Evolutionary conservation across 2,329 filamentous ascomycete genomes (phyloP).

Genomic region (Aspergillus sp.): DNA sequence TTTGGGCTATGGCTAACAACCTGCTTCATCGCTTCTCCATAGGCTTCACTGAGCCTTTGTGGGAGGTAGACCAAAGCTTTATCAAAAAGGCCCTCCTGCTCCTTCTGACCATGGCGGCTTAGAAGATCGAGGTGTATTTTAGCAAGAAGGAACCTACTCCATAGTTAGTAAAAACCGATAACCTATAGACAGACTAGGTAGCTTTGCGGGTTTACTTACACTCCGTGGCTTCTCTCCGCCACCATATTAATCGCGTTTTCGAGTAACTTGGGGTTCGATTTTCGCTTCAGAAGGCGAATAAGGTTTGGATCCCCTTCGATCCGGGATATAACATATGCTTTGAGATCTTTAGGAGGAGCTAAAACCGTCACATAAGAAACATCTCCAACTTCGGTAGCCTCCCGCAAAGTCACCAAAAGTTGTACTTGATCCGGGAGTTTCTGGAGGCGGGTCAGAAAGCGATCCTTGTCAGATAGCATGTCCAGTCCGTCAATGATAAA

Average conservation of each 20-base stretch:
- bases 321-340: conserved; percentile 17
- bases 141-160: conserved; percentile 28
- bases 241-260: conserved; percentile 19
- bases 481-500: conserved; percentile 33
- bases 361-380: conserved; percentile 17
- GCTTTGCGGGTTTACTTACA: conserved; percentile 18
- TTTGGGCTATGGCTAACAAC: conserved; percentile 22
- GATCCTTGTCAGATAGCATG: conserved; percentile 28
- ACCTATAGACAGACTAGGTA: too few species aligned
- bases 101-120: conserved; percentile 20
- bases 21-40: conserved; percentile 31
- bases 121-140: conserved; percentile 29
- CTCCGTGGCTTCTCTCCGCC: conserved; percentile 24
- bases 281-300: conserved; percentile 4
- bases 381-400: conserved; percentile 14
- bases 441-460: conserved; percentile 28
- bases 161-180: too few species aligned
- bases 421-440: conserved; percentile 33
- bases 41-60: conserved; percentile 28
- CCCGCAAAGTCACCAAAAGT: conserved; percentile 30
- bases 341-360: conserved; percentile 19
- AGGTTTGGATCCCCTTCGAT: conserved; percentile 18
- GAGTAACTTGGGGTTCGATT: conserved; percentile 11
- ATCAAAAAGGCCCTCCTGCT: conserved; percentile 16
- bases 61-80: conserved; percentile 26